Base-by-base conservation (phyloP, 208 protist species). In the Acanthamoeba triangularis region DNA sequence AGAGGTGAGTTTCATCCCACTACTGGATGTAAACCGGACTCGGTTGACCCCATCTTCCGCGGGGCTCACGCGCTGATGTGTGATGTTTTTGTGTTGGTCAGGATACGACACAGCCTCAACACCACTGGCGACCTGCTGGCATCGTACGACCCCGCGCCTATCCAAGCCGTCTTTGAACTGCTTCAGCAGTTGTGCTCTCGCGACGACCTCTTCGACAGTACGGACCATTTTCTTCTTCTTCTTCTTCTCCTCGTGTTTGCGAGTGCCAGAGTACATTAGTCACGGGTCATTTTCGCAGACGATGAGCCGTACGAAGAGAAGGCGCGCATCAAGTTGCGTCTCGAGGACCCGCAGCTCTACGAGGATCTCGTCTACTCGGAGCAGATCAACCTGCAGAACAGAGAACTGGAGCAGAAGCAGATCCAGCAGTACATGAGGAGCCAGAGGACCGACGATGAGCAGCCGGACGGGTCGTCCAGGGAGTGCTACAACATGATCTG, bases 351-450 rank as follows among this genome's bases (percentile, higher is more conserved):
- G n/a, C 91, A 94, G 91, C 91, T 94, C 25, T 94, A 94, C 49
- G 91, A 94, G 56, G 91, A 94, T 37, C 30, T 94, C 10, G 35
- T 94, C 47, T 87, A 72, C 72, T 82, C 20, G 37, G 91, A 94
- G 37, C 69, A 85, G 52, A 85, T 94, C 65, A 69, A 94, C 44
- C 65, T 49, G 13, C 47, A 94, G 74, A 78, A 80, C 63, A 28
- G 52, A 23, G 91, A 94, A 11, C 14, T 69, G 5, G 91, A 94
- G 54, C 74, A 87, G 35, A 78, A 85, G 30, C 91, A 94, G 49
- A 94, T 94, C 8, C 91, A 94, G 56, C 87, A 76, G 52, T 93
- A 93, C 59, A 93, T 93, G 87, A 33, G 87, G 16, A 76, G 59
- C 47, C 87, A 93, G 47, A 7, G 65, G 59, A 25, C 56, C 33